These are phyloP conservation scores for Ormosia emarginata DNA, from an alignment of 306 rosid genomes.

Conservation along the genomic window DNA sequence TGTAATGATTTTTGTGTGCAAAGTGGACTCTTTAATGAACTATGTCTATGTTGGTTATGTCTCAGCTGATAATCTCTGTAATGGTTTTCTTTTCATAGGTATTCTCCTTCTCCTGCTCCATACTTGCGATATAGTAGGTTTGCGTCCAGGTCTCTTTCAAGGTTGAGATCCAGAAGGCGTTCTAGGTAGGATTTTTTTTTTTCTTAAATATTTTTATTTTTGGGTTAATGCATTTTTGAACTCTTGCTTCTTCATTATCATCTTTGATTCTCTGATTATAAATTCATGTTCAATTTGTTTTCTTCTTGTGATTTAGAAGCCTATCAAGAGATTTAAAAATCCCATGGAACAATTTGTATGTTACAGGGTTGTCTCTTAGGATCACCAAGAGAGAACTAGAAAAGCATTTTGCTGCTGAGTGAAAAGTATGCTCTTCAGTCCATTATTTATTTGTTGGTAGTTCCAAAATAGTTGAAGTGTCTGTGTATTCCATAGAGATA, in stretches of 20 bases:
- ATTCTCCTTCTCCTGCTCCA: conserved; percentile 65
- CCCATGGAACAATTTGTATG: conserved; percentile 91
- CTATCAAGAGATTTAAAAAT: conserved; percentile 60
- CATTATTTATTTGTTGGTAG: neutral
- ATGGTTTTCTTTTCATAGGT: conserved; percentile 27
- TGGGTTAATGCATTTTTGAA: neutral
- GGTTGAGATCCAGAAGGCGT: conserved; percentile 55
- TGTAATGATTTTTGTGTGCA: too few relatives aligned
- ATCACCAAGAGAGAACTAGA: conserved; percentile 78
- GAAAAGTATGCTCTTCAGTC: conserved; percentile 45
- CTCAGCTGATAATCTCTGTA: too few relatives aligned
- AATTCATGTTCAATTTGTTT: neutral
- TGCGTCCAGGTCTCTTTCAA: conserved; percentile 69
- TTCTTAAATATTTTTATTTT: neutral
- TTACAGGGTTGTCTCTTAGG: conserved; percentile 87
- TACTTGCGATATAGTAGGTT: conserved; percentile 47
- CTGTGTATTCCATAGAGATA: neutral
- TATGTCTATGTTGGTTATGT: too few relatives aligned
- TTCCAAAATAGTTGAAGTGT: neutral
- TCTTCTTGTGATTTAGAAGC: conserved; percentile 49
- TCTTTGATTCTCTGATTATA: neutral
- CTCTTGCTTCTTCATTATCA: neutral
- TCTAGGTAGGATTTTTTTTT: conserved; percentile 43
- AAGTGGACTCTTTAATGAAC: too few relatives aligned
- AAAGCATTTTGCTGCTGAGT: conserved; percentile 77